Evolutionary conservation across 2,329 filamentous ascomycete genomes (phyloP).

Genomic region (Venturia effusa): DNA sequence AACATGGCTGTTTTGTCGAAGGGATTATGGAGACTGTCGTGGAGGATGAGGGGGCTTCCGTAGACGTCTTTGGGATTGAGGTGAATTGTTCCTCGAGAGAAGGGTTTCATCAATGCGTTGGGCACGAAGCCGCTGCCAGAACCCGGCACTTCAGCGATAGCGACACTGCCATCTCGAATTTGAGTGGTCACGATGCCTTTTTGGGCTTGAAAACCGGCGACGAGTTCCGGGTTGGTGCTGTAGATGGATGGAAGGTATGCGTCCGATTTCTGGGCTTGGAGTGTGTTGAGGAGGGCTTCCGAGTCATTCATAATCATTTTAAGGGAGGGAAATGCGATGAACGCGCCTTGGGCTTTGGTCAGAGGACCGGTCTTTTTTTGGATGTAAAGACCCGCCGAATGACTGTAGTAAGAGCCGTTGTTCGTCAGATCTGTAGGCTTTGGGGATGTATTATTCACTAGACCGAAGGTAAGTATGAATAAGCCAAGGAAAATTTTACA

Average conservation of each 20-base stretch:
- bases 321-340: background rate
- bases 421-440: background rate
- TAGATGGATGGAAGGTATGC: background rate
- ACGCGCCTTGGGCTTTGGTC: background rate
- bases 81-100: slow-evolving; percentile 22
- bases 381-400: background rate
- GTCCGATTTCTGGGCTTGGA: background rate
- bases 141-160: background rate
- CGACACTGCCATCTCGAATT: background rate
- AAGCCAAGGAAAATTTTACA: background rate
- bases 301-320: background rate
- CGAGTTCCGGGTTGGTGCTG: background rate
- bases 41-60: background rate
- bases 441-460: background rate
- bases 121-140: background rate
- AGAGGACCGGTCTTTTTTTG: background rate
- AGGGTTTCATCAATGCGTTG: slow-evolving; percentile 8
- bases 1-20: background rate
- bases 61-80: slow-evolving; percentile 13
- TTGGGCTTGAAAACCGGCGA: background rate
- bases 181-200: background rate
- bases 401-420: background rate
- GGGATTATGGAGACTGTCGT: background rate
- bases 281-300: background rate
- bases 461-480: background rate